A percentile compares a stretch with the other conserved stretches of the same genome.
phyloP scores from a whole-genome alignment of 2,329 filamentous ascomycete species.

The Pseudogymnoascus sp. region DNA sequence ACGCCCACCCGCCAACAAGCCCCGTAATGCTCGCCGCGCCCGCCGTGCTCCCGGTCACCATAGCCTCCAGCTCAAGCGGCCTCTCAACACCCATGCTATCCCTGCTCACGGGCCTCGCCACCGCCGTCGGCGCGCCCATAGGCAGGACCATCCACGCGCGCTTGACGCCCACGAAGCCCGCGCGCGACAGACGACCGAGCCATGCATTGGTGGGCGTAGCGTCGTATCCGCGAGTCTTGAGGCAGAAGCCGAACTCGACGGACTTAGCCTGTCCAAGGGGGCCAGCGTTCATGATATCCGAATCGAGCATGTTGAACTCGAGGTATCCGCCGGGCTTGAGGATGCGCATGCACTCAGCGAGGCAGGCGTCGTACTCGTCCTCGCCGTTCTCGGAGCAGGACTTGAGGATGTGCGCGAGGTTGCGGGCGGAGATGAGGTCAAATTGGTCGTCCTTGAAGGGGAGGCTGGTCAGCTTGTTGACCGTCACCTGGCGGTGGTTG shows the following conservation, averaged over 20 bases:
- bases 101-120: slow-evolving; percentile 26
- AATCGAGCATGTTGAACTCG: slow-evolving; percentile 84
- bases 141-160: slow-evolving; percentile 85
- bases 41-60: slow-evolving; percentile 58
- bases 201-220: slow-evolving; percentile 74
- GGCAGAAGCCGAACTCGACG: slow-evolving; percentile 84
- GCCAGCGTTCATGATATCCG: slow-evolving; percentile 79
- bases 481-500: slow-evolving; percentile 78
- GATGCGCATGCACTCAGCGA: slow-evolving; percentile 79
- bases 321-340: slow-evolving; percentile 85
- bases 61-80: slow-evolving; percentile 50
- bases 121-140: slow-evolving; percentile 48
- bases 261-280: slow-evolving; percentile 71
- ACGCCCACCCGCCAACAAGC: slow-evolving; percentile 77
- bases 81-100: slow-evolving; percentile 33
- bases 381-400: slow-evolving; percentile 55
- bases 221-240: slow-evolving; percentile 86
- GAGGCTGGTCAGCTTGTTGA: slow-evolving; percentile 67
- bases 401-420: slow-evolving; percentile 77
- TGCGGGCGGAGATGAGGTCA: slow-evolving; percentile 82
- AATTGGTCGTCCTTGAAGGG: slow-evolving; percentile 84
- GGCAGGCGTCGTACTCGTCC: slow-evolving; percentile 82
- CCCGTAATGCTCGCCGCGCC: slow-evolving; percentile 69
- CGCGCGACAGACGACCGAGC: slow-evolving; percentile 61
- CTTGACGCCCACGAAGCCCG: slow-evolving; percentile 72